A percentile compares a stretch with the other conserved stretches of the same genome.
These are phyloP conservation scores for Trichophyton rubrum DNA, from an alignment of 2,329 filamentous ascomycete genomes.

Conservation along the genomic window DNA sequence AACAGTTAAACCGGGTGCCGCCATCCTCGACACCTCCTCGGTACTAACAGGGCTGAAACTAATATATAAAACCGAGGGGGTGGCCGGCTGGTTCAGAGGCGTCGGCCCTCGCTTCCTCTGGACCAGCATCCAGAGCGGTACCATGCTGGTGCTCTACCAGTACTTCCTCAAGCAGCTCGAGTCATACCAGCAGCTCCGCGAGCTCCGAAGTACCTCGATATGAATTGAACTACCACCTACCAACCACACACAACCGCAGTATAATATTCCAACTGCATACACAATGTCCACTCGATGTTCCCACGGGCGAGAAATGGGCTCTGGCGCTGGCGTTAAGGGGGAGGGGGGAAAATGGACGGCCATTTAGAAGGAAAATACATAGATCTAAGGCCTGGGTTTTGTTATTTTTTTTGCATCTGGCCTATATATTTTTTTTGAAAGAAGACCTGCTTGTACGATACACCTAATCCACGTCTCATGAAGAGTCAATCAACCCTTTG, in stretches of 20 bases:
- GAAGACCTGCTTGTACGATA: not conserved
- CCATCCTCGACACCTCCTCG: conserved; percentile 76
- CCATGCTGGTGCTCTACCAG: conserved; percentile 94
- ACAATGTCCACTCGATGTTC: not conserved
- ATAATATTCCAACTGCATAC: not conserved
- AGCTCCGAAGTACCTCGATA: conserved; percentile 12
- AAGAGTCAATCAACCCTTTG: not conserved
- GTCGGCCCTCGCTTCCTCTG: conserved; percentile 87
- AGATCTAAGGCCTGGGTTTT: not conserved
- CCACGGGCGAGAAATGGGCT: not conserved
- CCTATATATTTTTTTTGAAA: not conserved
- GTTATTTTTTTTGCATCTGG: not conserved
- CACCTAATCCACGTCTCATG: not conserved
- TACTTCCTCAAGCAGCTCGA: conserved; percentile 69
- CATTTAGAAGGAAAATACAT: not conserved
- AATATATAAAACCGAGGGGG: conserved; percentile 80
- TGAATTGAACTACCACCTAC: not conserved
- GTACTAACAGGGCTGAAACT: conserved; percentile 70
- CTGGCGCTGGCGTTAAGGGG: conserved; percentile 6
- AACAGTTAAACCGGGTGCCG: conserved; percentile 63
- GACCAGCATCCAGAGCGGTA: conserved; percentile 94
- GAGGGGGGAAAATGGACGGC: not conserved
- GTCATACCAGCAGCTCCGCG: conserved; percentile 26
- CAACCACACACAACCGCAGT: not conserved
- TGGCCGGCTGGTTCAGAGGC: conserved; percentile 84